phyloP scores from a whole-genome alignment of 2,329 filamentous ascomycete genomes.

The Fusarium sp. region DNA sequence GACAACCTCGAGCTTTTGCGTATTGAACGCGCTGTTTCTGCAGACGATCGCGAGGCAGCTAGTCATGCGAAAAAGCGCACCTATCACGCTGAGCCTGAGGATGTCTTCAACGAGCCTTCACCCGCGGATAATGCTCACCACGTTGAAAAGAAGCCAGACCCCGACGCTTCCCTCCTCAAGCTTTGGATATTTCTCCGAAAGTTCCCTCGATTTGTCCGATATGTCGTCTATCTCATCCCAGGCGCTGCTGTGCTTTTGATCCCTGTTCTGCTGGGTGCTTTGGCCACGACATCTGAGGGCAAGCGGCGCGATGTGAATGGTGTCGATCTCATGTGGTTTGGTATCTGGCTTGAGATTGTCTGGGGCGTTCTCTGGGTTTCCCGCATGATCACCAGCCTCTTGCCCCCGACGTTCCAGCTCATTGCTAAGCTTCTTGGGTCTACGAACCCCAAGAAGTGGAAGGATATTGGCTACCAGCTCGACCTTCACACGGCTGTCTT shows the following conservation, averaged over 20 bases:
- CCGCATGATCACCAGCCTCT: constrained; percentile 62
- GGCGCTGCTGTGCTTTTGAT: constrained; percentile 58
- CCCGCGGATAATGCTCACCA: constrained; percentile 41
- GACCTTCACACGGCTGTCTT: constrained; percentile 89
- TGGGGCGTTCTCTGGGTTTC: constrained; percentile 92
- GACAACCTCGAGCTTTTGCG: constrained; percentile 63
- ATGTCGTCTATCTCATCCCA: constrained; percentile 61
- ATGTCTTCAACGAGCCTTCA: constrained; percentile 57
- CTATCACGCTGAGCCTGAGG: constrained; percentile 54
- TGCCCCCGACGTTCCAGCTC: constrained; percentile 59
- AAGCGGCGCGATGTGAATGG: constrained; percentile 63
- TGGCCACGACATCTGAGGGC: constrained; percentile 50
- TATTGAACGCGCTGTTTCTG: constrained; percentile 59
- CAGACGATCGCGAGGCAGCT: constrained; percentile 53
- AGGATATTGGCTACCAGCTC: constrained; percentile 84
- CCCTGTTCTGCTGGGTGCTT: constrained; percentile 58
- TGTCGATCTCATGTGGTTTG: constrained; percentile 87
- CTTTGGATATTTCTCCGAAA: constrained; percentile 59
- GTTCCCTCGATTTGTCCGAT: constrained; percentile 62
- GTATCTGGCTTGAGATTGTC: constrained; percentile 92
- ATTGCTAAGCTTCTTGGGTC: constrained; percentile 79
- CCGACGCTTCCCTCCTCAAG: constrained; percentile 52
- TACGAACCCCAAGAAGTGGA: constrained; percentile 92
- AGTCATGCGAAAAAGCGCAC: constrained; percentile 46
- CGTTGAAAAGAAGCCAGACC: constrained; percentile 47